A percentile compares a stretch with the other conserved stretches of the same genome.
phyloP scores from a whole-genome alignment of 768 basidiomycete species.

The Trametes cingulata region DNA sequence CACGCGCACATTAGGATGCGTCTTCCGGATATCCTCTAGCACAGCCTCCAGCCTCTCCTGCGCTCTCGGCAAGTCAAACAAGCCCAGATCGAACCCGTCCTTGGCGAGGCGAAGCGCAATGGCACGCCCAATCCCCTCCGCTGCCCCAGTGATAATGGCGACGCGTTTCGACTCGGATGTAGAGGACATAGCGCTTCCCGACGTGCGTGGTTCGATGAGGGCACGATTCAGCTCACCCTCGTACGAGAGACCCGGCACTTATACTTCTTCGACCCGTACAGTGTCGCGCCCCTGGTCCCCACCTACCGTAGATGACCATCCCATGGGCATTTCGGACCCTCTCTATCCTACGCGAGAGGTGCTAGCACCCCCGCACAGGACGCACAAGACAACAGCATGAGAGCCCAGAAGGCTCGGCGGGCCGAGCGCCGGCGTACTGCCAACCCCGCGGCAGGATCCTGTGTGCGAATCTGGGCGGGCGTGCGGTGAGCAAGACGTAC shows the following conservation, averaged over 20 bases:
- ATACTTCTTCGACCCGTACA: background rate
- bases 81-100: conserved; percentile 26
- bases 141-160: conserved; percentile 30
- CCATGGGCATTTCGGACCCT: background rate
- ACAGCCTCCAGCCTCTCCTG: conserved; percentile 12
- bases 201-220: background rate
- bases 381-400: background rate
- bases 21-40: conserved; percentile 15
- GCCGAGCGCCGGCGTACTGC: background rate
- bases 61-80: conserved; percentile 23
- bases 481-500: background rate
- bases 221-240: background rate
- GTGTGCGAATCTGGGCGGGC: background rate
- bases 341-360: background rate
- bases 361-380: background rate
- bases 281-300: too few relatives aligned
- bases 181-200: background rate
- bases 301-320: background rate
- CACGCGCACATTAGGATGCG: conserved; percentile 24
- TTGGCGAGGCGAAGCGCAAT: conserved; percentile 30
- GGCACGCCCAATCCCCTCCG: conserved; percentile 31
- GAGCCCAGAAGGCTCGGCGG: background rate
- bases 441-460: background rate
- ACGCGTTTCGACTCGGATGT: conserved; percentile 11
- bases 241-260: background rate